Evolutionary conservation across 768 basidiomycete species (phyloP).

Genomic region (Cystobasidiopsis lactophilus): DNA sequence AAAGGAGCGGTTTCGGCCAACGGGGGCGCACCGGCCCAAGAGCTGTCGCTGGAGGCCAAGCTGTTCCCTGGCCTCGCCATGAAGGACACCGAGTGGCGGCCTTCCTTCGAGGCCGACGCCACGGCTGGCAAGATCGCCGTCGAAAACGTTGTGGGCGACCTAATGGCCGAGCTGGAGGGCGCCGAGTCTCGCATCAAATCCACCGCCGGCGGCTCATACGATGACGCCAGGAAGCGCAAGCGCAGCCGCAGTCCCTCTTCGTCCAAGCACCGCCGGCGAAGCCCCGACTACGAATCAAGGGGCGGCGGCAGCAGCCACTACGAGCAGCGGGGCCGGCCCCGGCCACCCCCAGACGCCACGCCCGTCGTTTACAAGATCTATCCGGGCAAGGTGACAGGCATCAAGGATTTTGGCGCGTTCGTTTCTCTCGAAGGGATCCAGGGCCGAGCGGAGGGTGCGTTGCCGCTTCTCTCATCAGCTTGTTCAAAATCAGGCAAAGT

Average conservation of each 20-base stretch:
- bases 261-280: constrained; percentile 5
- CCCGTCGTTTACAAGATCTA: constrained; percentile 92
- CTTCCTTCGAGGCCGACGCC: constrained; percentile 26
- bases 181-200: constrained; percentile 41
- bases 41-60: constrained; percentile 30
- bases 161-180: constrained; percentile 52
- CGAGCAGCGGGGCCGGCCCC: constrained; percentile 29
- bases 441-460: constrained; percentile 70
- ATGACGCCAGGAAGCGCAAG: constrained; percentile 25
- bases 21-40: constrained; percentile 19
- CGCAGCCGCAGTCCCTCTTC: constrained; percentile 25
- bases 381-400: constrained; percentile 53
- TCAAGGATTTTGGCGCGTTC: constrained; percentile 94
- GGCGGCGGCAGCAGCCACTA: too few relatives aligned
- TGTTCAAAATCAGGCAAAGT: constrained; percentile 1
- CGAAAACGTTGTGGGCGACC: constrained; percentile 45
- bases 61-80: constrained; percentile 76
- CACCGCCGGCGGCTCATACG: constrained; percentile 23
- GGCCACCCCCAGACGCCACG: constrained; percentile 41
- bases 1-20: constrained; percentile 17
- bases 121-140: constrained; percentile 16
- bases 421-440: constrained; percentile 65
- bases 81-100: constrained; percentile 46
- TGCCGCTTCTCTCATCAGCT: neutral
- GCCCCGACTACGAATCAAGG: constrained; percentile 8